Evolutionary conservation across 148 eudicot genomes (phyloP), one percentile per base, ranked within the genome.

Genomic region (Vaccinium corymbosum): DNA sequence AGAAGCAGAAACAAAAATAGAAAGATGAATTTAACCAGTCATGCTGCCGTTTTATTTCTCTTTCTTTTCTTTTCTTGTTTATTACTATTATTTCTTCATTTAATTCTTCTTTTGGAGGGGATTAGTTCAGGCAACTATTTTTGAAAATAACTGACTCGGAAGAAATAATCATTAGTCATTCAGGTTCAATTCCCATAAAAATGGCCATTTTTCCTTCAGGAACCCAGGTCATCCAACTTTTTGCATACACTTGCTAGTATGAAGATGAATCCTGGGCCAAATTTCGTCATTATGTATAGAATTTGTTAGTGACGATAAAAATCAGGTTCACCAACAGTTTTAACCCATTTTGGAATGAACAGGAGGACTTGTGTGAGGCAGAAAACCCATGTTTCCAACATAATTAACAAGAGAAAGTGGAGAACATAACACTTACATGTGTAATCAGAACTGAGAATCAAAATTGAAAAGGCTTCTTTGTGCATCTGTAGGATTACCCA

Each of bases 401-500:
- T 25, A 49, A 10, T 3, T 25, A 16, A 71, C 75, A 22, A 71
- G 53, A 80, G 50, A 50, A 6, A n/a, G 32, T 19, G 10, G 4
- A 27, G 62, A 49, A 82, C 19, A 68, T 76, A 32, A 82, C 3
- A 29, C 83, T 81, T 55, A 84, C 64, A 35, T 82, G 29, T 15
- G 22, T 25, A 76, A 52, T 92, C 86, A 89, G 82, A 84, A 86
- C 64, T 66, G 84, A 81, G 62, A 81, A 35, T 90, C 90, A 79
- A 90, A 90, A 83, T 92, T 88, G 85, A 94, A 92, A 71, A 95
- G 94, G 84, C 80, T 90, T 85, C 91, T 90, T 83, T 96, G 98
- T 81, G 86, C 90, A 32, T 94, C 94, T 10, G 94, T 91, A 49
- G 98, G 97, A 87, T 92, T 92, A 81, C 86, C 56, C 87, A 94